Conservation (phyloP, 768 basidiomycete genomes). For the Suillus placidus region DNA sequence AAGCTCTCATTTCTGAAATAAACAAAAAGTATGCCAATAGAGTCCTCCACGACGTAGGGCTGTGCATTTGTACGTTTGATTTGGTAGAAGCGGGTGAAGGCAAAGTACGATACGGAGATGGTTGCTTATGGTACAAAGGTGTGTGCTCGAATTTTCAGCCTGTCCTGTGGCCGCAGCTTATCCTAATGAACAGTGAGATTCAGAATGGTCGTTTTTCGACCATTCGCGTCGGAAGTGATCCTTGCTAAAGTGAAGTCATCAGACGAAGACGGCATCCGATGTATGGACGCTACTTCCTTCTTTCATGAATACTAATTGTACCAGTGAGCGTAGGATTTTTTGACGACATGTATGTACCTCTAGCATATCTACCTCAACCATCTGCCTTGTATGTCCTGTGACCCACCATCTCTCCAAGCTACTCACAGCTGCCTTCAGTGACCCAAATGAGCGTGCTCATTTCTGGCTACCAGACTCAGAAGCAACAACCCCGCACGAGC, state of each 20-base stretch:
- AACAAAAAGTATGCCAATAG: conserved; percentile 97
- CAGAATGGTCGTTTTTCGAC: conserved; percentile 87
- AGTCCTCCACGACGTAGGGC: conserved; percentile 86
- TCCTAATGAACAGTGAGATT: conserved; percentile 65
- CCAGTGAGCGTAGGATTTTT: conserved; percentile 90
- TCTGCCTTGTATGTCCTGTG: conserved; percentile 64
- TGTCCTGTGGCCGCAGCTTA: not conserved
- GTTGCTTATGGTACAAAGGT: conserved; percentile 95
- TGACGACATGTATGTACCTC: conserved; percentile 88
- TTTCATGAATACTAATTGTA: conserved; percentile 8
- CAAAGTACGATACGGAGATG: conserved; percentile 93
- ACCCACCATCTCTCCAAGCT: not conserved
- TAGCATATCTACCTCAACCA: conserved; percentile 78
- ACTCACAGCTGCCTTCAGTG: conserved; percentile 43
- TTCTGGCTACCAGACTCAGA: conserved; percentile 78
- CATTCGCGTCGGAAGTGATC: conserved; percentile 88
- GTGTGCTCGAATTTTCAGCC: conserved; percentile 19
- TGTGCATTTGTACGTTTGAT: conserved; percentile 91
- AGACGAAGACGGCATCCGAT: conserved; percentile 80
- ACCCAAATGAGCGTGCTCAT: conserved; percentile 79
- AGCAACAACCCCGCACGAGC: conserved; percentile 52
- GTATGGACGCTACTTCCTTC: conserved; percentile 46
- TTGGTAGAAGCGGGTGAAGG: conserved; percentile 86
- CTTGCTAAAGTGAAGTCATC: conserved; percentile 88
- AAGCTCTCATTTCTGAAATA: conserved; percentile 81